A percentile compares a stretch with the other conserved stretches of the same genome.
Evolutionary conservation across 768 basidiomycete species (phyloP).

Genomic region (Terana coerulea): DNA sequence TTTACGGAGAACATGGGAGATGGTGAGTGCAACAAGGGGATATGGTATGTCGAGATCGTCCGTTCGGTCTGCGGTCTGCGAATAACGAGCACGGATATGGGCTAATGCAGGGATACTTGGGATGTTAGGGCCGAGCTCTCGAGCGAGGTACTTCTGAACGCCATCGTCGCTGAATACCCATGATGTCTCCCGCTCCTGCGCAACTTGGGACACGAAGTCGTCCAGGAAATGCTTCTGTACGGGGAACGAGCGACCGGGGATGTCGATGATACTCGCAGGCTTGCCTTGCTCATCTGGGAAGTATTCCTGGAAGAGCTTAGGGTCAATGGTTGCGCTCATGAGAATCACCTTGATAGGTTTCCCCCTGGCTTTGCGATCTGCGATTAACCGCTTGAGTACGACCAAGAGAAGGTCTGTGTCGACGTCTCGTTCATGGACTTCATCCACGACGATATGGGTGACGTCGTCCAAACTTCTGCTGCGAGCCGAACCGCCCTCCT

Average conservation of each 20-base stretch:
- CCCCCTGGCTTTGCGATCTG: constrained; percentile 63
- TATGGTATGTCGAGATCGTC: constrained; percentile 77
- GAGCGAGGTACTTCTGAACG: constrained; percentile 67
- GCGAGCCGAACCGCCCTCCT: constrained; percentile 36
- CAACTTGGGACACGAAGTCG: constrained; percentile 59
- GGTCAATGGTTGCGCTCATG: constrained; percentile 96
- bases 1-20: constrained; percentile 69
- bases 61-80: constrained; percentile 20
- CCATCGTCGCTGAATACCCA: constrained; percentile 74
- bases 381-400: constrained; percentile 79
- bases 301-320: constrained; percentile 83
- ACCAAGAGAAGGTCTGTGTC: constrained; percentile 90
- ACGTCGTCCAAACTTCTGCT: constrained; percentile 59
- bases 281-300: constrained; percentile 61
- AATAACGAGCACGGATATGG: constrained; percentile 5
- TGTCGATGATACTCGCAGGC: constrained; percentile 67
- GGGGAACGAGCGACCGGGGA: constrained; percentile 92
- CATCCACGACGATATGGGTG: constrained; percentile 91
- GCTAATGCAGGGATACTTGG: constrained; percentile 9
- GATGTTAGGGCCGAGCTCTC: constrained; percentile 51
- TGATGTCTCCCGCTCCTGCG: constrained; percentile 24
- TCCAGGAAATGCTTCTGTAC: constrained; percentile 81
- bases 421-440: constrained; percentile 94
- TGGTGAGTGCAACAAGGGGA: constrained; percentile 74
- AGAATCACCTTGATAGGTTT: constrained; percentile 82